Evolutionary conservation across 495 filamentous ascomycete species (phyloP).

Genomic region (Talaromyces borbonicus): DNA sequence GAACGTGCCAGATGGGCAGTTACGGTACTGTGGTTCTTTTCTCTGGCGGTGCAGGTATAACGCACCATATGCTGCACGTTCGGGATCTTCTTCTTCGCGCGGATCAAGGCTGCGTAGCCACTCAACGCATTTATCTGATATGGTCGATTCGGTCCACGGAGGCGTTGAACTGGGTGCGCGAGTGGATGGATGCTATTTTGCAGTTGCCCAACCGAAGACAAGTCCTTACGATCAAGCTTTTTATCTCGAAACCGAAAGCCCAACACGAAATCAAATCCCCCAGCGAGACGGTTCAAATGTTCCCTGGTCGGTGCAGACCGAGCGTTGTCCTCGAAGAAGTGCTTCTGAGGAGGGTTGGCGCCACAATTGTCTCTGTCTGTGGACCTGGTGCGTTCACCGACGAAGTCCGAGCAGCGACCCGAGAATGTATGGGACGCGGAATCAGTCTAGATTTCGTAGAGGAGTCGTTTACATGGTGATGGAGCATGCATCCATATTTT

Average conservation of each 20-base stretch:
- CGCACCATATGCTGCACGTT: slow-evolving; percentile 72
- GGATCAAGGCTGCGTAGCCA: slow-evolving; percentile 60
- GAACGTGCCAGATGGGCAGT: slow-evolving; percentile 51
- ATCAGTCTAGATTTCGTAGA: slow-evolving; percentile 81
- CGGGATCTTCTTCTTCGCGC: slow-evolving; percentile 64
- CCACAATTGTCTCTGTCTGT: slow-evolving; percentile 79
- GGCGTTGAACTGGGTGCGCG: slow-evolving; percentile 82
- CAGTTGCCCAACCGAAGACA: slow-evolving; percentile 74
- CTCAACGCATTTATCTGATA: slow-evolving; percentile 68
- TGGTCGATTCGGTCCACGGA: slow-evolving; percentile 88
- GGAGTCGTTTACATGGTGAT: slow-evolving; percentile 83
- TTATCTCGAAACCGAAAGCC: slow-evolving; percentile 74
- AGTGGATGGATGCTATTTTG: slow-evolving; percentile 93
- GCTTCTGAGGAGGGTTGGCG: slow-evolving; percentile 65
- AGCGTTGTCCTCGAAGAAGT: slow-evolving; percentile 63
- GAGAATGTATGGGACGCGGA: slow-evolving; percentile 52
- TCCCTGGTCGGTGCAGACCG: slow-evolving; percentile 55
- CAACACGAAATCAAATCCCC: slow-evolving; percentile 73
- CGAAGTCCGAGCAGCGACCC: slow-evolving; percentile 66
- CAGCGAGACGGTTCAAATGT: slow-evolving; percentile 82
- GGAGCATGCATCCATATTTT: slow-evolving; percentile 1
- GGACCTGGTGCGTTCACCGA: slow-evolving; percentile 85
- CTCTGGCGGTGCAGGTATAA: slow-evolving; percentile 81
- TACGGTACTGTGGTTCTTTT: slow-evolving; percentile 85
- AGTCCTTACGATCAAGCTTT: slow-evolving; percentile 74